Conservation (phyloP, 345 rosid species). For the Crucihimalaya himalaica region DNA sequence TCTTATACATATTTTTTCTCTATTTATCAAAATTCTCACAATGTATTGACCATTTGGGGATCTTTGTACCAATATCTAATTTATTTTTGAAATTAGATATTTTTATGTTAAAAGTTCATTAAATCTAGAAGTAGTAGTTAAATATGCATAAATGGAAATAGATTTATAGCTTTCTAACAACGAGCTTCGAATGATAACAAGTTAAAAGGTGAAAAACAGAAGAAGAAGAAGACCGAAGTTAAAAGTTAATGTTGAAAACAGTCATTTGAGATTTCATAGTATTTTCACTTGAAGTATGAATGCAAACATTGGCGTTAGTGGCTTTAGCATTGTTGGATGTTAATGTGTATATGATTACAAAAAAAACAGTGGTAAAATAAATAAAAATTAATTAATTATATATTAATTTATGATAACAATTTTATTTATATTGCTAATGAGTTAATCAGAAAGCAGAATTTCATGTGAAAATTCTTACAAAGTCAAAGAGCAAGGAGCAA, state of each 20-base stretch:
- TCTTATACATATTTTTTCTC: not conserved
- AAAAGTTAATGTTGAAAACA: not conserved
- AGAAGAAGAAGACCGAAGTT: not conserved
- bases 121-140: not conserved
- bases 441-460: not conserved
- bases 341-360: not conserved
- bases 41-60: constrained; percentile 4
- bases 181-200: not conserved
- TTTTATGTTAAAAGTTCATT: not conserved
- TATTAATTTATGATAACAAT: too few relatives aligned
- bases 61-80: constrained; percentile 28
- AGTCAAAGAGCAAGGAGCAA: constrained; percentile 16
- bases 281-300: not conserved
- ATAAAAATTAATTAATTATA: too few relatives aligned
- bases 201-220: not conserved
- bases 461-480: not conserved
- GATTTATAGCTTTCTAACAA: not conserved
- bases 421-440: not conserved
- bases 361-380: not conserved
- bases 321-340: not conserved
- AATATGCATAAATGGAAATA: not conserved
- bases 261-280: not conserved
- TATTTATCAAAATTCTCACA: not conserved
- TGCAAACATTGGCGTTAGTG: not conserved
- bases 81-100: constrained; percentile 4